Base-by-base conservation (phyloP, 108 stramenopile genomes). In the Aurantiochytrium sp. region DNA sequence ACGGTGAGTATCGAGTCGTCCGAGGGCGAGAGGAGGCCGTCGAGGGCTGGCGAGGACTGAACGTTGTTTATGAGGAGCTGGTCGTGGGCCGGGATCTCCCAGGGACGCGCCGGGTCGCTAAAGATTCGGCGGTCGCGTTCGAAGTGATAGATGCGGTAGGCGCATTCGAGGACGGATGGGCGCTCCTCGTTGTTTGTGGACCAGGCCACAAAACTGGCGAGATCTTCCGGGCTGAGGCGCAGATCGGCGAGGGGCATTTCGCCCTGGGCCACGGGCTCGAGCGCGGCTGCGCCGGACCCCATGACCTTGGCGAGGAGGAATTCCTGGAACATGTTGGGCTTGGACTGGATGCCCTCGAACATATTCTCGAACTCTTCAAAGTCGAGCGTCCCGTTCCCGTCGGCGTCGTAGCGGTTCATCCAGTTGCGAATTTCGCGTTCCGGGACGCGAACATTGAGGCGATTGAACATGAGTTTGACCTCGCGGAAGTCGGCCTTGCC, bases 271-370 rank as follows among this genome's bases (percentile, higher is more conserved):
- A 81, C 2, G n/a, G 73, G 45, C 0, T 12, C 2, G 8, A 81
- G 6, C 10, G 73, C 21, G 21, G 8, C 73, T 12, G 21, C 42
- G 45, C 73, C 73, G 73, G 24, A 27, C 8, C 73, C 73, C 36
- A 81, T 6, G 12, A 81, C 3, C 45, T 81, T 81, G 42, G 73
- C 73, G 10, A 81, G n/a, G 2, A 81, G 36, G 30, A 81, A 81
- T 24, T 81, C 73, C 27, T 81, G 73, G 2, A 48, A 27, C 42
- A 81, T 22, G 30, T 81, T 48, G 0, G 73, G 73, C 30, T 48
- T 48, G 12, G 73, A 81, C 45, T 81, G 73, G 30, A 81, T 81
- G 45, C 73, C 24, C 24, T 81, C 73, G 32, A 48, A 81, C 73
- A 81, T 81, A 21, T n/a, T 41, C 12, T n/a, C 45, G 39, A 81